Evolutionary conservation across 306 rosid genomes (phyloP), one percentile per base, ranked within the genome.

Genomic region (Oemleria cerasiformis): DNA sequence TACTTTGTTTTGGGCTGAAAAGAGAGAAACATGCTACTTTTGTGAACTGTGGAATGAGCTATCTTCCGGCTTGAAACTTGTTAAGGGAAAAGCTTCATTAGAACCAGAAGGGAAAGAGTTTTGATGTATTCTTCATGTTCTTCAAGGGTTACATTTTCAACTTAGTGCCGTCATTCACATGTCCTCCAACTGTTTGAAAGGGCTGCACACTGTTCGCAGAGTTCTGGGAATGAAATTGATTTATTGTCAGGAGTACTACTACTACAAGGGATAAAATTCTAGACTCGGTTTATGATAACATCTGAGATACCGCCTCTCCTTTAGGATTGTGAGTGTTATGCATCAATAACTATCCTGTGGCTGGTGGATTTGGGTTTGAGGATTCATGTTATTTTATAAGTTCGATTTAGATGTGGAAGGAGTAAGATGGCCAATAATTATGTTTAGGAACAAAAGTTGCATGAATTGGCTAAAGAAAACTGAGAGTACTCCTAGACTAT

Each of bases 391-490:
- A 34, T 59, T 59, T 59, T 34, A 34, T 34, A 8, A 1, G 72
- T 50, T 67, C 1, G n/a, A 69, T 39, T 23, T 16, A 39, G 38
- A 3, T 9, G 1, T 4, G 34, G 39, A 69, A 25, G 48, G 43
- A n/a, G 53, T 38, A 16, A 68, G 63, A 10, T 68, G 50, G 63
- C 39, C 19, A 68, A n/a, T 30, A 67, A 34, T 67, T 36, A 17
- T 39, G 39, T 21, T 67, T 38, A 16, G 58, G 9, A 67, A 38
- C 59, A 23, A 16, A 49, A n/a, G 15, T 39, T 16, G 49, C 44
- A 34, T 49, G 30, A 48, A 53, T 41, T 51, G 73, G 63, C 16
- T 40, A 36, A 38, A 30, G 39, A 21, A 36, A 59, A 61, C 47
- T 17, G 65, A 16, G 47, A 38, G 64, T 34, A 20, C 16, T 56